A percentile compares a stretch with the other conserved stretches of the same genome.
Evolutionary conservation across 1,284 basidiomycete species (phyloP).

Genomic region (Inonotus hispidus): DNA sequence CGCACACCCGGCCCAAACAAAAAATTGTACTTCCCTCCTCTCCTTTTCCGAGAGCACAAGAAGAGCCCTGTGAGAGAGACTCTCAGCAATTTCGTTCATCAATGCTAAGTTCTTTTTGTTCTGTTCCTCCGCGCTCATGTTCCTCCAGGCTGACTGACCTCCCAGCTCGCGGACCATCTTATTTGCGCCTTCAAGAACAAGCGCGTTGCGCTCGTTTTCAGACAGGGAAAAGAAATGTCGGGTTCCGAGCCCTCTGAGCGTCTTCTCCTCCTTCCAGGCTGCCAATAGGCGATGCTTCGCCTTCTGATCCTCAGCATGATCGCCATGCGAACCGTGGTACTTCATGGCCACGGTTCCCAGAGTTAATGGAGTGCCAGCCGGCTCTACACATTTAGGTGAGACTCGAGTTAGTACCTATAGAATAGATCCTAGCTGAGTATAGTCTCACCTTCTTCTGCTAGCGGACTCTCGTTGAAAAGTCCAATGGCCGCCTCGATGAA

Average conservation of each 20-base stretch:
- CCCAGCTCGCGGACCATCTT: neutral
- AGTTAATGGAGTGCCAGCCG: neutral
- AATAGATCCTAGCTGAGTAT: too few relatives aligned
- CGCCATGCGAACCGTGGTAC: neutral
- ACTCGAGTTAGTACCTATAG: too few relatives aligned
- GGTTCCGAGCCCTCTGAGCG: slow-evolving; percentile 15
- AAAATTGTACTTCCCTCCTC: slow-evolving; percentile 14
- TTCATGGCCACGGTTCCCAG: slow-evolving; percentile 3
- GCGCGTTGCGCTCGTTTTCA: neutral
- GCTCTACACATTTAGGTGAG: neutral
- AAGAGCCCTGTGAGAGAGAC: slow-evolving; percentile 21
- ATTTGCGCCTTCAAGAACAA: neutral
- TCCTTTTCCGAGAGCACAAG: slow-evolving; percentile 16
- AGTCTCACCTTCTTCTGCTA: too few relatives aligned
- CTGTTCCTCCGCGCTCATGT: slow-evolving; percentile 12
- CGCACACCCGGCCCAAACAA: slow-evolving; percentile 23
- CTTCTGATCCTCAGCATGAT: slow-evolving; percentile 14
- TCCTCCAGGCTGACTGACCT: slow-evolving; percentile 15
- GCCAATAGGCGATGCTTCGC: slow-evolving; percentile 15
- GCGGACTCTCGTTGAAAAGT: neutral
- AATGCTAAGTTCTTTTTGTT: neutral
- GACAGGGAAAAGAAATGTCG: neutral
- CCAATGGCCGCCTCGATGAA: neutral
- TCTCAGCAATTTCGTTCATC: slow-evolving; percentile 3
- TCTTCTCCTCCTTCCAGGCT: slow-evolving; percentile 22